A percentile compares a stretch with the other conserved stretches of the same genome.
phyloP scores from a whole-genome alignment of 1,284 basidiomycete species.

The Schizopora paradoxa region DNA sequence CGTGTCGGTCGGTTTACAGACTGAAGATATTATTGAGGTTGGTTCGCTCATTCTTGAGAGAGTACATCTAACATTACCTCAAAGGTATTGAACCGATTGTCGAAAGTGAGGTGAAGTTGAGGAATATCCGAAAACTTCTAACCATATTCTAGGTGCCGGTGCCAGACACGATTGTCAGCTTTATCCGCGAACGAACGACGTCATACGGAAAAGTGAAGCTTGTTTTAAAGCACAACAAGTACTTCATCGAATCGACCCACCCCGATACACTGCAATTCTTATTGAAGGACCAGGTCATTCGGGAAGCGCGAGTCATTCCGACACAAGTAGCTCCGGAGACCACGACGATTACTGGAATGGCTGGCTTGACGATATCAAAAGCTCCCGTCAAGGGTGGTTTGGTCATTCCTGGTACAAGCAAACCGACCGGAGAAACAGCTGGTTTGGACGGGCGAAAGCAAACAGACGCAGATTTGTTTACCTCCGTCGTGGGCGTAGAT shows the following conservation, averaged over 20 bases:
- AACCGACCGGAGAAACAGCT: constrained; percentile 44
- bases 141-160: constrained; percentile 68
- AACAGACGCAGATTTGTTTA: constrained; percentile 74
- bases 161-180: constrained; percentile 73
- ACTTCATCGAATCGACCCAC: constrained; percentile 90
- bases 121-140: not conserved
- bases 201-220: constrained; percentile 97
- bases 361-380: constrained; percentile 80
- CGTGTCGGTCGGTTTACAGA: constrained; percentile 96
- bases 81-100: constrained; percentile 80
- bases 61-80: constrained; percentile 21
- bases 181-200: constrained; percentile 86
- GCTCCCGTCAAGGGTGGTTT: constrained; percentile 77
- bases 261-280: constrained; percentile 86
- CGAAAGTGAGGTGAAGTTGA: constrained; percentile 54
- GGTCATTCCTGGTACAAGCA: constrained; percentile 84
- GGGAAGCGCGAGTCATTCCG: constrained; percentile 71
- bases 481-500: constrained; percentile 89
- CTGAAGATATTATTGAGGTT: constrained; percentile 97
- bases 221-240: constrained; percentile 94
- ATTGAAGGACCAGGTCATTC: constrained; percentile 81
- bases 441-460: constrained; percentile 32
- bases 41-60: constrained; percentile 31
- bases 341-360: constrained; percentile 69
- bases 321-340: constrained; percentile 39